Conservation (phyloP, 2,329 filamentous ascomycete genomes). For the Aspergillus japonicus region DNA sequence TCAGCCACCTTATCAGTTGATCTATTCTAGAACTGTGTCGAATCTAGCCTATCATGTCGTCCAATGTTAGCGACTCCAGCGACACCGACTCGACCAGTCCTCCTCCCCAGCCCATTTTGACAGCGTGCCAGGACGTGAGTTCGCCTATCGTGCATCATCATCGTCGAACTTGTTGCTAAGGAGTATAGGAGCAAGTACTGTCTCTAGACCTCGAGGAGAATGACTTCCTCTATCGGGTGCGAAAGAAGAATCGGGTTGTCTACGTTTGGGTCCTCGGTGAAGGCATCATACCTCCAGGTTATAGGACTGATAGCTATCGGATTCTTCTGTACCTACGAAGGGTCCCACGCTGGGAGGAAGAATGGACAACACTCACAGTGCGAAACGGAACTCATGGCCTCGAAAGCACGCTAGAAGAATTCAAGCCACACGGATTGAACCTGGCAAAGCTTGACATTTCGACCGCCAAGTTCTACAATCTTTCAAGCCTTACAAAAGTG, state of each 20-base stretch:
- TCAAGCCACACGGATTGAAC: slow-evolving; percentile 7
- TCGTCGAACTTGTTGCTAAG: no score
- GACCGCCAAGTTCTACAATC: slow-evolving; percentile 1
- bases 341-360: slow-evolving; percentile 12
- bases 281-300: slow-evolving; percentile 10
- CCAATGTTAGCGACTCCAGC: no score
- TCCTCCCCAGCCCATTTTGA: no score
- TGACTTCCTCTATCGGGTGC: slow-evolving; percentile 15
- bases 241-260: slow-evolving; percentile 11
- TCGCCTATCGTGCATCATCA: no score
- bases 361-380: slow-evolving; percentile 16
- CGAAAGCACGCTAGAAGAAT: slow-evolving; percentile 8
- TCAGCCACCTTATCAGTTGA: no score
- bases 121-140: no score
- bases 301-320: slow-evolving; percentile 6
- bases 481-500: background rate
- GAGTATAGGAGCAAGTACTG: slow-evolving; percentile 6
- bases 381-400: slow-evolving; percentile 3
- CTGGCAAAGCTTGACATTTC: background rate
- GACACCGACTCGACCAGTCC: no score
- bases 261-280: slow-evolving; percentile 13
- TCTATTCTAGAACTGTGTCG: no score
- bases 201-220: slow-evolving; percentile 16
- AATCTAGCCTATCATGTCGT: no score
- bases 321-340: slow-evolving; percentile 11